A percentile compares a stretch with the other conserved stretches of the same genome.
Evolutionary conservation across 306 rosid genomes (phyloP).

Genomic region (Cicer judaicum): DNA sequence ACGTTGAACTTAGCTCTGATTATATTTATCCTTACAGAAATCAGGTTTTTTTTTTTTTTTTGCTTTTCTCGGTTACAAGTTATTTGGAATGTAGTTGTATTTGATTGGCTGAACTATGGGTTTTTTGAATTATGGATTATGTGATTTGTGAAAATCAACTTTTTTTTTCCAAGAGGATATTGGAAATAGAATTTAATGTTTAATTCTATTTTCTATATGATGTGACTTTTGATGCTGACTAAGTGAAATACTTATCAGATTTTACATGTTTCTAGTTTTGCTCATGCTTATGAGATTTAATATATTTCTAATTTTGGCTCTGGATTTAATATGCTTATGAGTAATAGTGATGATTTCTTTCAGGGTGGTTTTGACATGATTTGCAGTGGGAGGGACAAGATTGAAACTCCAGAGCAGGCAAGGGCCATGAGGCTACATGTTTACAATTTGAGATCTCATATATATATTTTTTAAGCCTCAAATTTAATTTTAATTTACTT

Average conservation of each 20-base stretch:
- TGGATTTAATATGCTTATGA: background rate
- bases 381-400: slow-evolving; percentile 98
- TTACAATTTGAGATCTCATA: slow-evolving; percentile 17
- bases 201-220: background rate
- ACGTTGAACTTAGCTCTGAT: slow-evolving; percentile 72
- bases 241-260: slow-evolving; percentile 3
- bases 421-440: slow-evolving; percentile 22
- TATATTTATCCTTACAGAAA: slow-evolving; percentile 90
- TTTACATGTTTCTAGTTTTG: background rate
- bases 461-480: background rate
- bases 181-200: slow-evolving; percentile 10
- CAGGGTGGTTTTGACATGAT: slow-evolving; percentile 99
- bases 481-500: slow-evolving; percentile 45
- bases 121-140: background rate
- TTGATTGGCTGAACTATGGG: background rate
- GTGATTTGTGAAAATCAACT: slow-evolving; percentile 6
- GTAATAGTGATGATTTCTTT: slow-evolving; percentile 32
- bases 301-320: background rate
- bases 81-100: slow-evolving; percentile 14
- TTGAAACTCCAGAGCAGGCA: slow-evolving; percentile 99
- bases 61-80: background rate
- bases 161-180: background rate
- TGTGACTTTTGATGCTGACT: slow-evolving; percentile 10
- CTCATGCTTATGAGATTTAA: background rate
- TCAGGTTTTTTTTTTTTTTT: slow-evolving; percentile 61